phyloP scores from a whole-genome alignment of 1,139 yeast species.

The Suhomyces bolitotheri region DNA sequence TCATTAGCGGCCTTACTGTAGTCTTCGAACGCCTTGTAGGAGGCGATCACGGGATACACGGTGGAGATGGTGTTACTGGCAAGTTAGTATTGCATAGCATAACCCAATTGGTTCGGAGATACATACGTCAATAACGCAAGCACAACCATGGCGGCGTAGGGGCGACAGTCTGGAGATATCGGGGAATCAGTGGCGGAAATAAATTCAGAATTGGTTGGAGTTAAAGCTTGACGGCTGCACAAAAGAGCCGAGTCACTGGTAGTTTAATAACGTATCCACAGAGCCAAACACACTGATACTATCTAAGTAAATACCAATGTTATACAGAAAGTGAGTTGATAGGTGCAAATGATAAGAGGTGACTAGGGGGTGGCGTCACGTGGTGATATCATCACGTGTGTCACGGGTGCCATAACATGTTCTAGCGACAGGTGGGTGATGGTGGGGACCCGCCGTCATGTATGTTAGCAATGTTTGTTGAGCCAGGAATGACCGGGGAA shows the following conservation, averaged over 20 bases:
- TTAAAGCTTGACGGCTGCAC: too few species aligned
- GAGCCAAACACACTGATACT: too few species aligned
- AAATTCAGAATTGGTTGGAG: neutral
- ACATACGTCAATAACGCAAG: conserved; percentile 17
- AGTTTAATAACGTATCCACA: too few species aligned
- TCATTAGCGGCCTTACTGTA: conserved; percentile 28
- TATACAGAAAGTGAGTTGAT: too few species aligned
- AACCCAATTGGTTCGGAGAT: neutral
- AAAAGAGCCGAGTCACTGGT: too few species aligned
- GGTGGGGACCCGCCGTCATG: too few species aligned
- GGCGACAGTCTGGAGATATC: neutral
- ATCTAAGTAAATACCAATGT: too few species aligned
- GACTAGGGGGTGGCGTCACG: conserved; percentile 10
- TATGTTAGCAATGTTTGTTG: too few species aligned
- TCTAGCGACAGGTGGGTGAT: too few species aligned
- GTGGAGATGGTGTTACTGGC: conserved; percentile 40
- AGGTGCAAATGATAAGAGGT: conserved; percentile 3
- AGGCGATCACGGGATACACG: conserved; percentile 53
- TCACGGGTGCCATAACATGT: too few species aligned
- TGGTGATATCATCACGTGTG: conserved; percentile 6
- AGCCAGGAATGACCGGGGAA: too few species aligned
- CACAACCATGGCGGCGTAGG: conserved; percentile 10
- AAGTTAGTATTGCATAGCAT: conserved; percentile 11
- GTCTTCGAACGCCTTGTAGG: conserved; percentile 52
- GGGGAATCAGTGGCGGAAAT: neutral